A percentile compares a stretch with the other conserved stretches of the same genome.
Evolutionary conservation across 352 stramenopile species (phyloP).

Genomic region (Phytophthora pisi): DNA sequence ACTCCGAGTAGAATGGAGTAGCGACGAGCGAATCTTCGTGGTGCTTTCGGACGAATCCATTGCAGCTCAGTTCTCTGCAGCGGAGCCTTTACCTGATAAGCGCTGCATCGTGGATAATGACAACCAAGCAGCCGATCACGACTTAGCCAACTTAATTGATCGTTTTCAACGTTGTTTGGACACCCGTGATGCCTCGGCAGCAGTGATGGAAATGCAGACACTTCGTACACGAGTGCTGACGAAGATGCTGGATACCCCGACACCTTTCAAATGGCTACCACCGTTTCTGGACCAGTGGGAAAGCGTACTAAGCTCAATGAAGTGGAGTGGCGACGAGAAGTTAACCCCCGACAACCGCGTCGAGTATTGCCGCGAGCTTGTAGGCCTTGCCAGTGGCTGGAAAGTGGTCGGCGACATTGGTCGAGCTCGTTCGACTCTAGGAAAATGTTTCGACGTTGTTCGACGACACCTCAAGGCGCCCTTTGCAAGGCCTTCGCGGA

Average conservation of each 20-base stretch:
- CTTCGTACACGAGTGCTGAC: slow-evolving; percentile 16
- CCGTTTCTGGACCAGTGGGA: slow-evolving; percentile 20
- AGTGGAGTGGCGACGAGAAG: background rate
- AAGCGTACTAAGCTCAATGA: slow-evolving; percentile 4
- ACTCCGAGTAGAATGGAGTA: slow-evolving; percentile 14
- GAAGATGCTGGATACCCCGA: slow-evolving; percentile 10
- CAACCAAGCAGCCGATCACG: slow-evolving; percentile 10
- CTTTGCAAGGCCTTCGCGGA: background rate
- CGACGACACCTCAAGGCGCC: slow-evolving; percentile 12
- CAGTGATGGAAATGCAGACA: slow-evolving; percentile 15
- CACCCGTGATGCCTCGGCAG: background rate
- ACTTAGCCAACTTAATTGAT: slow-evolving; percentile 3
- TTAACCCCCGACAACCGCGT: slow-evolving; percentile 1
- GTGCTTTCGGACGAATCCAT: slow-evolving; percentile 15
- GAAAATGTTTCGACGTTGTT: slow-evolving; percentile 21
- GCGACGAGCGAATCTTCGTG: slow-evolving; percentile 11
- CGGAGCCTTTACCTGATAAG: background rate
- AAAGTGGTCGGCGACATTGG: slow-evolving; percentile 26
- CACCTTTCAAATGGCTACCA: slow-evolving; percentile 21
- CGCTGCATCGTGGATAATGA: slow-evolving; percentile 5
- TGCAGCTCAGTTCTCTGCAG: slow-evolving; percentile 4
- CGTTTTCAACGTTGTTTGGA: slow-evolving; percentile 11
- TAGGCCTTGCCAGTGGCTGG: slow-evolving; percentile 21
- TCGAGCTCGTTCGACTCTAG: slow-evolving; percentile 12
- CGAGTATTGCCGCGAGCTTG: slow-evolving; percentile 26